phyloP scores from a whole-genome alignment of 768 basidiomycete species.

The Pluteus cervinus region DNA sequence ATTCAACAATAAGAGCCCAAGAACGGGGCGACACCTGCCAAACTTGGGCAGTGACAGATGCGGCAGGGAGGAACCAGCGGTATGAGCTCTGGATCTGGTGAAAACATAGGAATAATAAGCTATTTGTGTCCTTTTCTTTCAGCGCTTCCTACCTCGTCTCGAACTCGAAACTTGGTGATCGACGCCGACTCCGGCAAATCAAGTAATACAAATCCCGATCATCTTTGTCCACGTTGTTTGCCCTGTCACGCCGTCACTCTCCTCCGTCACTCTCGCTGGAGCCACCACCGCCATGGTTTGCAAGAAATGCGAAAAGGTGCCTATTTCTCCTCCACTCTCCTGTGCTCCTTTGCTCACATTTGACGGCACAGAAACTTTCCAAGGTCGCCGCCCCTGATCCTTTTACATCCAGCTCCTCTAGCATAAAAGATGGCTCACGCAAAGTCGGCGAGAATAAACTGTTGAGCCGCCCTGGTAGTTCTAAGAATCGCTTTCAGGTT shows the following conservation, averaged over 20 bases:
- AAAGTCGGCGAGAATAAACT: conserved; percentile 86
- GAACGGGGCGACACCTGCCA: conserved; percentile 35
- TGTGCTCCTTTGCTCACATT: too few species aligned
- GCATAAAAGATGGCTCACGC: conserved; percentile 75
- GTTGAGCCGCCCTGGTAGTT: conserved; percentile 58
- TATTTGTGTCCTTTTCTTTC: too few species aligned
- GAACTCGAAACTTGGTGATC: too few species aligned
- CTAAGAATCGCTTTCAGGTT: conserved; percentile 76
- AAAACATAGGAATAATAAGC: conserved; percentile 28
- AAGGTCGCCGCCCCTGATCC: conserved; percentile 89
- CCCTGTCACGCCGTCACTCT: conserved; percentile 18
- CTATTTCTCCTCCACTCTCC: conserved; percentile 25
- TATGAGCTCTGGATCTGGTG: conserved; percentile 19
- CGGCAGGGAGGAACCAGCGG: conserved; percentile 30
- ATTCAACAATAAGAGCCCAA: conserved; percentile 48
- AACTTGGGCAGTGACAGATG: conserved; percentile 24
- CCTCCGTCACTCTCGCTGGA: conserved; percentile 11
- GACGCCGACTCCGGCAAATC: too few species aligned
- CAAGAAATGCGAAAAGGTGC: conserved; percentile 76
- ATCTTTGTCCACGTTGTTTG: conserved; percentile 10
- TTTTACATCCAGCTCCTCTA: conserved; percentile 64
- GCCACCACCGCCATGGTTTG: conserved; percentile 59
- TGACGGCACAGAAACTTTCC: conserved; percentile 85
- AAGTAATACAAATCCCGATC: too few species aligned
- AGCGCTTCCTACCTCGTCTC: too few species aligned